Conservation (phyloP, 805 yeast species). For the Starmera caribaea region DNA sequence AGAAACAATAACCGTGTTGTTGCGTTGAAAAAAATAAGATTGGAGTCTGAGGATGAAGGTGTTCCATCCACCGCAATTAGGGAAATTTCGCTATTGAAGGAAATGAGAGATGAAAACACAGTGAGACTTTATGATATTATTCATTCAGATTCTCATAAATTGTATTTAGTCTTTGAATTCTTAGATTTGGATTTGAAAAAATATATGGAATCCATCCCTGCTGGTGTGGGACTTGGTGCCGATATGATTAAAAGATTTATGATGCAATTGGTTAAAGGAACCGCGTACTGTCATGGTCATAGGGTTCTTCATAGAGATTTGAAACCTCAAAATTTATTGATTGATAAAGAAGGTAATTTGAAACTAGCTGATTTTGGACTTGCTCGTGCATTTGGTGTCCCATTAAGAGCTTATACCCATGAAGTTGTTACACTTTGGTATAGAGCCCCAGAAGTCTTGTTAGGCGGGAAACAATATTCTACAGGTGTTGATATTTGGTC, state of each 20-base stretch:
- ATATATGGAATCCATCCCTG: constrained; percentile 93
- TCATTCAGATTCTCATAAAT: constrained; percentile 87
- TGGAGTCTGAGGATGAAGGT: constrained; percentile 96
- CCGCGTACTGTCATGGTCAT: constrained; percentile 88
- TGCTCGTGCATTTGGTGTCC: constrained; percentile 96
- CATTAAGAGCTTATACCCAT: constrained; percentile 92
- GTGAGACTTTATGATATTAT: constrained; percentile 89
- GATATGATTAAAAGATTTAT: constrained; percentile 87
- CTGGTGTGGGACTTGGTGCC: constrained; percentile 81
- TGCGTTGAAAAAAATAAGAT: constrained; percentile 88
- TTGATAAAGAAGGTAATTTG: constrained; percentile 91
- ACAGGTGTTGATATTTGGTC: constrained; percentile 99
- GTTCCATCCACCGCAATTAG: constrained; percentile 98
- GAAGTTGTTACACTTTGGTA: constrained; percentile 98
- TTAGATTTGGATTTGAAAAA: constrained; percentile 91
- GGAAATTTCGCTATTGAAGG: constrained; percentile 90
- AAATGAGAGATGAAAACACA: constrained; percentile 86
- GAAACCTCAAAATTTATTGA: constrained; percentile 91
- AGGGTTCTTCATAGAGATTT: constrained; percentile 91
- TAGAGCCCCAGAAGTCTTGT: constrained; percentile 88
- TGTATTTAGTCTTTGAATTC: constrained; percentile 88
- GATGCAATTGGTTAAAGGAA: constrained; percentile 86
- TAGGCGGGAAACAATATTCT: constrained; percentile 95
- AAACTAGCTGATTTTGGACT: constrained; percentile 90
- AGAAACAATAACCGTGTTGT: constrained; percentile 89